phyloP scores from a whole-genome alignment of 1,139 yeast species.

The Waltiozyma sp. region DNA sequence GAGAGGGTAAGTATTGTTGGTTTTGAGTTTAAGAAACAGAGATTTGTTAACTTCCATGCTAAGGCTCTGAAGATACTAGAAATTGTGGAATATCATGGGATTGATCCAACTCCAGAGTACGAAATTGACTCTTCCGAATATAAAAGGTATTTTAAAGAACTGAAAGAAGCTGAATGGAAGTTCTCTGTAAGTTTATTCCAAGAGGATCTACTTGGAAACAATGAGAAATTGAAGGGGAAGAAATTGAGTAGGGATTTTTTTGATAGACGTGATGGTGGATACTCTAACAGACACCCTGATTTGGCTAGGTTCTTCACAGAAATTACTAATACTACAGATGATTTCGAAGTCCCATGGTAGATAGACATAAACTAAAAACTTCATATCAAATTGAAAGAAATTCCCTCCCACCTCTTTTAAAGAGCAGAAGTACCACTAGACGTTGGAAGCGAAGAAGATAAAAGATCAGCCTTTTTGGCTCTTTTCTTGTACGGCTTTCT shows the following conservation, averaged over 20 bases:
- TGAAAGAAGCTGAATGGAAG: constrained; percentile 35
- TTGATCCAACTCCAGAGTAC: constrained; percentile 42
- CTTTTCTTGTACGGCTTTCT: constrained; percentile 20
- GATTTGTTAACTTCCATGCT: constrained; percentile 52
- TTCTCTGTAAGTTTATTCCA: constrained; percentile 49
- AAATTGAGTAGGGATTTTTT: constrained; percentile 47
- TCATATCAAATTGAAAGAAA: too few relatives aligned
- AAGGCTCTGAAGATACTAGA: constrained; percentile 30
- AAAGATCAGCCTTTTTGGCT: constrained; percentile 15
- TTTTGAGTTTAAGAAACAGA: constrained; percentile 54
- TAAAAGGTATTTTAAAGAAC: constrained; percentile 26
- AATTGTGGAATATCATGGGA: constrained; percentile 41
- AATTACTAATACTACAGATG: too few relatives aligned
- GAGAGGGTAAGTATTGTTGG: constrained; percentile 47
- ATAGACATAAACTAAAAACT: too few relatives aligned
- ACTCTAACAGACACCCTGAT: not conserved
- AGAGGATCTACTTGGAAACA: constrained; percentile 52
- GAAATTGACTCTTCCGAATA: constrained; percentile 15
- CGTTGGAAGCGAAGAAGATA: not conserved
- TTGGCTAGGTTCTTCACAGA: too few relatives aligned
- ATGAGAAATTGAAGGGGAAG: constrained; percentile 31
- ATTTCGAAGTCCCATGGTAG: too few relatives aligned
- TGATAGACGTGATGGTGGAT: constrained; percentile 28
- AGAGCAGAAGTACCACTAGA: not conserved
- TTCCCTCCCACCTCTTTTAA: too few relatives aligned